Conservation (phyloP, 805 yeast genomes). For the Ogataea polymorpha region DNA sequence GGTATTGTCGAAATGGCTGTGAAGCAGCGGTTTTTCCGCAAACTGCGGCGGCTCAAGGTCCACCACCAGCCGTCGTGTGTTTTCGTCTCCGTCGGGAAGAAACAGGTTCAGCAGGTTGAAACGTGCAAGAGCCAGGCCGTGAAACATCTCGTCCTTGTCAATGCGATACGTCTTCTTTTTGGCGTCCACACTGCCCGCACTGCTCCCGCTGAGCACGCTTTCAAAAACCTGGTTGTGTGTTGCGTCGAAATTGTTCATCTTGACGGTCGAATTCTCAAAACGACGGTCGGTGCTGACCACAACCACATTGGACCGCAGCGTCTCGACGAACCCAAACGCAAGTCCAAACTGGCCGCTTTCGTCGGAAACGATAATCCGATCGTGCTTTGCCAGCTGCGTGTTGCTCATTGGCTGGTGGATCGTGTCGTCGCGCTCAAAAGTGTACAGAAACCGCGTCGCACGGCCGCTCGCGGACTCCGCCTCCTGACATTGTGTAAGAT, state of each 20-base stretch:
- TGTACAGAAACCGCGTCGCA: slow-evolving; percentile 39
- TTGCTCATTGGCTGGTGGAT: slow-evolving; percentile 23
- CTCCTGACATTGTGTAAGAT: slow-evolving; percentile 35
- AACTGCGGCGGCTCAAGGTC: slow-evolving; percentile 50
- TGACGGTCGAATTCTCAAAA: slow-evolving; percentile 39
- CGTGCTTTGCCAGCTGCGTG: slow-evolving; percentile 55
- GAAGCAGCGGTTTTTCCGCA: slow-evolving; percentile 20
- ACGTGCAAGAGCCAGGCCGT: slow-evolving; percentile 73
- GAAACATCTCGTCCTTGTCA: slow-evolving; percentile 76
- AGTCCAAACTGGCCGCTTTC: slow-evolving; percentile 75
- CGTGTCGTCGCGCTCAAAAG: slow-evolving; percentile 40
- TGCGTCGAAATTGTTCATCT: slow-evolving; percentile 40
- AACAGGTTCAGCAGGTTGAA: slow-evolving; percentile 72
- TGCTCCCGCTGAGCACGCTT: slow-evolving; percentile 38
- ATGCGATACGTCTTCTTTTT: slow-evolving; percentile 48
- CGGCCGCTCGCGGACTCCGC: slow-evolving; percentile 15
- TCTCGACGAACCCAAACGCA: slow-evolving; percentile 56
- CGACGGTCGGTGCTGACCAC: slow-evolving; percentile 52
- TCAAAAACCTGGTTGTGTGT: slow-evolving; percentile 47
- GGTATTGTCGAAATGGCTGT: slow-evolving; percentile 17
- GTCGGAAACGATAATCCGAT: slow-evolving; percentile 72
- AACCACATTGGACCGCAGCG: slow-evolving; percentile 41
- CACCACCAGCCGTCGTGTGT: slow-evolving; percentile 48
- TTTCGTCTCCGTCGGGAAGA: slow-evolving; percentile 42
- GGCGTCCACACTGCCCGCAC: slow-evolving; percentile 10